Percentiles rank a stretch among this genome's conserved stretches.
phyloP scores from a whole-genome alignment of 768 basidiomycete species.

The Calocybe gangraenosa region DNA sequence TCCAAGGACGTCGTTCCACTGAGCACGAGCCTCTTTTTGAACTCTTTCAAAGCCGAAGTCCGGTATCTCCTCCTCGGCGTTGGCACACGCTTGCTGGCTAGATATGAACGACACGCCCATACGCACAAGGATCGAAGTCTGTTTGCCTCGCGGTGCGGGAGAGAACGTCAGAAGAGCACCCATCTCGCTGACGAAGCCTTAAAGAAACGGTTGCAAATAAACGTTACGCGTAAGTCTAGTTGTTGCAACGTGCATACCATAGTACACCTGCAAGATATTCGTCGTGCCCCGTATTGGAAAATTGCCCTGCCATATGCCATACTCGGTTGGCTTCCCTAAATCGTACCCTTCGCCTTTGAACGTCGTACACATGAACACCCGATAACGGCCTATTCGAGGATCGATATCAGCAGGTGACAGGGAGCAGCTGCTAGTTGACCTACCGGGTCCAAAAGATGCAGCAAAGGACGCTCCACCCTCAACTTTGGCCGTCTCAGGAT shows the following conservation, averaged over 20 bases:
- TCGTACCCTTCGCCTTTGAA: slow-evolving; percentile 52
- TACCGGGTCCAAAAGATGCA: slow-evolving; percentile 54
- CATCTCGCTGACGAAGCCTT: slow-evolving; percentile 46
- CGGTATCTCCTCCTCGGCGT: slow-evolving; percentile 58
- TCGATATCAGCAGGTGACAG: not conserved
- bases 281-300: slow-evolving; percentile 43
- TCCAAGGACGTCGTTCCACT: slow-evolving; percentile 57
- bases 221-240: not conserved
- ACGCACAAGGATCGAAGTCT: slow-evolving; percentile 50
- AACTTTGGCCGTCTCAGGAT: slow-evolving; percentile 47
- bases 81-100: slow-evolving; percentile 52
- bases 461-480: slow-evolving; percentile 44
- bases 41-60: slow-evolving; percentile 52
- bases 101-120: slow-evolving; percentile 66
- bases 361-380: slow-evolving; percentile 55
- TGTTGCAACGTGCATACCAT: slow-evolving; percentile 29
- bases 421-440: not conserved
- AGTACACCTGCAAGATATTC: slow-evolving; percentile 44
- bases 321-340: slow-evolving; percentile 46
- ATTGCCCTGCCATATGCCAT: slow-evolving; percentile 50
- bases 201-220: not conserved
- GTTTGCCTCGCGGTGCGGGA: slow-evolving; percentile 29
- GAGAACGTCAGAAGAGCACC: slow-evolving; percentile 52
- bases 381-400: slow-evolving; percentile 52
- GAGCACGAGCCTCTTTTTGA: slow-evolving; percentile 33